A percentile compares a stretch with the other conserved stretches of the same genome.
Conservation (phyloP, 768 basidiomycete species). For the Lenzites betulinus region DNA sequence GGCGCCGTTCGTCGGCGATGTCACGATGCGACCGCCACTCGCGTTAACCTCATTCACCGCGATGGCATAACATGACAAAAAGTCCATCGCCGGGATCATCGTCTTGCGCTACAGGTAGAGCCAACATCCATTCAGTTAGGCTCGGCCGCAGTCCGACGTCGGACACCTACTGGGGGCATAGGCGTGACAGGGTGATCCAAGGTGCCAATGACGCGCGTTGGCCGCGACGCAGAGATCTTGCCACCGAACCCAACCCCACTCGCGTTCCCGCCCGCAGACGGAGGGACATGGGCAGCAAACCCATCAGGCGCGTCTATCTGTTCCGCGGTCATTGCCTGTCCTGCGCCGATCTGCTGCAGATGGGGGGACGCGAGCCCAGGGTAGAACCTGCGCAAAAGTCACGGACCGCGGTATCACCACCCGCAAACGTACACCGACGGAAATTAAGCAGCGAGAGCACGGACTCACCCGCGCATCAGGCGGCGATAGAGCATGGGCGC, state of each 20-base stretch:
- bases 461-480: constrained; percentile 79
- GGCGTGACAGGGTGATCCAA: constrained; percentile 80
- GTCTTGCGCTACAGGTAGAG: constrained; percentile 75
- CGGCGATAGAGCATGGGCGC: constrained; percentile 89
- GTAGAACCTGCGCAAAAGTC: constrained; percentile 44
- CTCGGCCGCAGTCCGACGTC: neutral
- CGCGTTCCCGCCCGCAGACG: neutral
- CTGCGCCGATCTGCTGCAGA: constrained; percentile 39
- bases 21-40: constrained; percentile 90
- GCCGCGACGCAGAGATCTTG: constrained; percentile 26
- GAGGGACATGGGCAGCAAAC: neutral
- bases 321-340: constrained; percentile 23
- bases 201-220: constrained; percentile 63
- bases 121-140: too few relatives aligned
- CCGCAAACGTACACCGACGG: neutral
- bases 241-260: neutral
- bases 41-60: constrained; percentile 97
- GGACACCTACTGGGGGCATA: constrained; percentile 70
- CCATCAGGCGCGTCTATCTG: constrained; percentile 24
- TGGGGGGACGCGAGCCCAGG: constrained; percentile 45
- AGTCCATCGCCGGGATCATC: constrained; percentile 91
- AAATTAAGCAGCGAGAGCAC: neutral
- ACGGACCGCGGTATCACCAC: neutral
- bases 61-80: constrained; percentile 91
- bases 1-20: constrained; percentile 92